A percentile compares a stretch with the other conserved stretches of the same genome.
phyloP scores from a whole-genome alignment of 2,329 filamentous ascomycete species.

The Alternaria longipes region DNA sequence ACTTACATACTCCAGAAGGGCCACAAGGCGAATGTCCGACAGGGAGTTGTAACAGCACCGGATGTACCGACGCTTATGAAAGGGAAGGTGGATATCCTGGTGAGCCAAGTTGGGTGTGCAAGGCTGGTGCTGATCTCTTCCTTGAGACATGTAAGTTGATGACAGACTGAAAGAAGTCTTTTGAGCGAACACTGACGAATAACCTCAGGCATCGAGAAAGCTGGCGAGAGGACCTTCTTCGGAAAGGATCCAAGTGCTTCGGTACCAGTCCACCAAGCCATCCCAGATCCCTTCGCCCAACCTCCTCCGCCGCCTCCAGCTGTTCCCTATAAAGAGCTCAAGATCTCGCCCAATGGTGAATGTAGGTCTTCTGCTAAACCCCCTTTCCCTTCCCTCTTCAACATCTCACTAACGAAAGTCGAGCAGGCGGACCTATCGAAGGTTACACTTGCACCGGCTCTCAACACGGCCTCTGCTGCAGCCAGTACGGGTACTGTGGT shows the following conservation, averaged over 20 bases:
- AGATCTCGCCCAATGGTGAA: background rate
- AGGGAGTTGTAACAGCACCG: slow-evolving; percentile 17
- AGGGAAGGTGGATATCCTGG: slow-evolving; percentile 22
- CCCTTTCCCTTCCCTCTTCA: background rate
- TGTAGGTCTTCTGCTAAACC: slow-evolving; percentile 5
- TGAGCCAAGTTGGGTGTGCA: slow-evolving; percentile 32
- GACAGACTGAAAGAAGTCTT: too few species aligned
- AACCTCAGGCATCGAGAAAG: slow-evolving; percentile 16
- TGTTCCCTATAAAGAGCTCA: background rate
- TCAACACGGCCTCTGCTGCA: slow-evolving; percentile 10
- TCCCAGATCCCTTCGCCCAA: background rate
- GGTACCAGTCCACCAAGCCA: background rate
- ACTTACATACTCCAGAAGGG: too few species aligned
- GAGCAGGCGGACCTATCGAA: background rate
- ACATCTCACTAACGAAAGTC: background rate
- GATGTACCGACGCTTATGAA: slow-evolving; percentile 28
- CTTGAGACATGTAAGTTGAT: slow-evolving; percentile 27
- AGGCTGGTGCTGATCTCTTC: slow-evolving; percentile 27
- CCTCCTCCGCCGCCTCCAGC: background rate
- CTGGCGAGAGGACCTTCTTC: slow-evolving; percentile 16
- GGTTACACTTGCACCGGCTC: slow-evolving; percentile 12
- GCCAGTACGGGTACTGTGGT: slow-evolving; percentile 12
- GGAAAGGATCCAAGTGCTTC: background rate
- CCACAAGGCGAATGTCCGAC: slow-evolving; percentile 6
- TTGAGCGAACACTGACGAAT: background rate